A percentile compares a stretch with the other conserved stretches of the same genome.
These are phyloP conservation scores for Pinus taeda DNA, from an alignment of 75 land plant genomes.

Conservation along the genomic window DNA sequence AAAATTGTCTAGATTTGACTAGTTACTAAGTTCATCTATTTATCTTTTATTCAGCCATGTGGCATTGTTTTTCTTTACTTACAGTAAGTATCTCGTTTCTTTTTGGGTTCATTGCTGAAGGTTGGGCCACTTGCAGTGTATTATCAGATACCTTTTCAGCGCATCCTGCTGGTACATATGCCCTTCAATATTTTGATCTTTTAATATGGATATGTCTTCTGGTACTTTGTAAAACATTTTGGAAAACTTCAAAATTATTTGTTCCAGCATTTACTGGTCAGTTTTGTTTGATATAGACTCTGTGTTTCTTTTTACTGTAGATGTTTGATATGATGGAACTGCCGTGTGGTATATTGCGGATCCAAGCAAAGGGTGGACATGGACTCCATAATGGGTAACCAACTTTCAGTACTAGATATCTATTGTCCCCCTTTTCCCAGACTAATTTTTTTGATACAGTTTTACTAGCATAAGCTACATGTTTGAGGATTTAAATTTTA, in stretches of 20 bases:
- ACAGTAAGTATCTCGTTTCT: neutral
- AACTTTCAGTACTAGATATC: neutral
- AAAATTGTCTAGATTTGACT: neutral
- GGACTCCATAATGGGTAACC: slow-evolving; percentile 90
- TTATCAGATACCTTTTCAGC: slow-evolving; percentile 78
- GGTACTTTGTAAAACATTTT: neutral
- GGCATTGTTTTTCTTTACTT: neutral
- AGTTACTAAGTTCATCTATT: neutral
- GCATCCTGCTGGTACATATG: slow-evolving; percentile 65
- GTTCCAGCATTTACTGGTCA: neutral
- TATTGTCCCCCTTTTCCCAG: neutral
- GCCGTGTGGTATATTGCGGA: slow-evolving; percentile 72
- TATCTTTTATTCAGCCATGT: neutral
- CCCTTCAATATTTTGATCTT: neutral
- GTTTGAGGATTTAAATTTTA: too few relatives aligned
- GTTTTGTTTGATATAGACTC: neutral
- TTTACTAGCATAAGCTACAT: neutral
- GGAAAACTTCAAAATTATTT: neutral
- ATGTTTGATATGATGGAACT: slow-evolving; percentile 87
- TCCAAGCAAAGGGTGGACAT: slow-evolving; percentile 89
- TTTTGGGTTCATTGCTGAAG: slow-evolving; percentile 26
- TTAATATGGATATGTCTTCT: neutral
- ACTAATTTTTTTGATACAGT: neutral
- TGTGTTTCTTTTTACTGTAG: slow-evolving; percentile 24
- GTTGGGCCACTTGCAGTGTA: slow-evolving; percentile 81